phyloP scores from a whole-genome alignment of 495 filamentous ascomycete species.

The Penicillium chermesinum region DNA sequence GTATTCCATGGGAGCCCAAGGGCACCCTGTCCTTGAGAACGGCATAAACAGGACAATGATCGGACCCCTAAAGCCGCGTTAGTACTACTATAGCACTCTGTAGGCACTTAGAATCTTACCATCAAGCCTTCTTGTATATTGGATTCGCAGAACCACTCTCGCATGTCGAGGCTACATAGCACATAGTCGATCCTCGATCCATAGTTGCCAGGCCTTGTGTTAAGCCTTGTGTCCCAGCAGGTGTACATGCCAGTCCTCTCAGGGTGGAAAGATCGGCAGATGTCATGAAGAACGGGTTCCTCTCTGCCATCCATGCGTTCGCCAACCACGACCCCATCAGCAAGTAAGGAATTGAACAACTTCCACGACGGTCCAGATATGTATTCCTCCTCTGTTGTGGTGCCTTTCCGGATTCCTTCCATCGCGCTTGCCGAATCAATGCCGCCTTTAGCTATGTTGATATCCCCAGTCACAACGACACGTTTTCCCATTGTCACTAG shows the following conservation, averaged over 20 bases:
- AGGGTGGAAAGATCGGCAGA: conserved; percentile 79
- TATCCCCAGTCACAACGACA: conserved; percentile 80
- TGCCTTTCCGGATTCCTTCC: conserved; percentile 66
- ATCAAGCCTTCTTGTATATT: conserved; percentile 94
- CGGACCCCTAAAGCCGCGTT: conserved; percentile 60
- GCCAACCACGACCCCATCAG: conserved; percentile 64
- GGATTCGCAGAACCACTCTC: conserved; percentile 75
- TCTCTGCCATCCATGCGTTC: conserved; percentile 69
- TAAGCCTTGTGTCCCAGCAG: conserved; percentile 85
- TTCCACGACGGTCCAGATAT: conserved; percentile 69
- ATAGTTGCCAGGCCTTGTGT: conserved; percentile 84
- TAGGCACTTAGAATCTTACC: conserved; percentile 30
- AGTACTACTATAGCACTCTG: conserved; percentile 8
- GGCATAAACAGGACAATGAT: conserved; percentile 92
- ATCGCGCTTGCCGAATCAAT: conserved; percentile 67
- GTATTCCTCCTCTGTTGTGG: conserved; percentile 60
- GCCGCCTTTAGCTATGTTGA: conserved; percentile 77
- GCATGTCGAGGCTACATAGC: conserved; percentile 74
- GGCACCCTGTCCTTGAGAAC: conserved; percentile 60
- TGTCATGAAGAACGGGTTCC: conserved; percentile 73
- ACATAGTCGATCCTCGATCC: conserved; percentile 93
- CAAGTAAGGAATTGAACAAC: conserved; percentile 78
- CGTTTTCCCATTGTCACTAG: conserved; percentile 72
- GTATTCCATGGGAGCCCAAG: conserved; percentile 41
- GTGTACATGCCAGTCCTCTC: conserved; percentile 86